These are phyloP conservation scores for Volvariella surrecta DNA, from an alignment of 1,284 basidiomycete species.

Conservation along the genomic window DNA sequence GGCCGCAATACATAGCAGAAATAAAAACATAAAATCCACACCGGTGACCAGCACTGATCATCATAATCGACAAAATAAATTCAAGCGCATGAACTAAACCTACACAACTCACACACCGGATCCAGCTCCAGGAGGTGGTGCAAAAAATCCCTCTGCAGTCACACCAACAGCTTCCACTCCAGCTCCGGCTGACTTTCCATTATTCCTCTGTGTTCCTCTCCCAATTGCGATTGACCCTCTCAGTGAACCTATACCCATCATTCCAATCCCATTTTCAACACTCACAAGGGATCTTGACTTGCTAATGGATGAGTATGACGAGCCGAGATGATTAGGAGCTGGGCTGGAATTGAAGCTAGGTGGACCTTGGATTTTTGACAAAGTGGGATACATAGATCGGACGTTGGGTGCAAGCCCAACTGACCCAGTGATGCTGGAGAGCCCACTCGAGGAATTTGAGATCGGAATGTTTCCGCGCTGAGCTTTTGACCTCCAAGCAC, in stretches of 20 bases:
- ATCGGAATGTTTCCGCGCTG: too few relatives aligned
- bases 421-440: slow-evolving; percentile 8
- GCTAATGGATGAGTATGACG: slow-evolving; percentile 41
- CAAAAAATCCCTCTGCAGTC: slow-evolving; percentile 4
- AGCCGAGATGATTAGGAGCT: background rate
- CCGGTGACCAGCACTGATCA: too few relatives aligned
- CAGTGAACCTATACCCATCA: background rate
- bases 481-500: too few relatives aligned
- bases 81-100: too few relatives aligned
- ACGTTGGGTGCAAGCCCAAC: slow-evolving; percentile 22
- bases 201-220: background rate
- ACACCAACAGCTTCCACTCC: slow-evolving; percentile 5
- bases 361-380: background rate
- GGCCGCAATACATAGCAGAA: too few relatives aligned
- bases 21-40: too few relatives aligned
- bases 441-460: slow-evolving; percentile 11
- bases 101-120: too few relatives aligned
- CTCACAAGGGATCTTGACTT: slow-evolving; percentile 4
- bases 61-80: too few relatives aligned
- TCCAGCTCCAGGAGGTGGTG: background rate
- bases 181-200: slow-evolving; percentile 2
- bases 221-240: slow-evolving; percentile 5
- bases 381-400: background rate
- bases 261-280: background rate
- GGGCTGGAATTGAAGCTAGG: background rate